These are phyloP conservation scores for Penicillium pulvis DNA, from an alignment of 495 filamentous ascomycete species.

Conservation along the genomic window DNA sequence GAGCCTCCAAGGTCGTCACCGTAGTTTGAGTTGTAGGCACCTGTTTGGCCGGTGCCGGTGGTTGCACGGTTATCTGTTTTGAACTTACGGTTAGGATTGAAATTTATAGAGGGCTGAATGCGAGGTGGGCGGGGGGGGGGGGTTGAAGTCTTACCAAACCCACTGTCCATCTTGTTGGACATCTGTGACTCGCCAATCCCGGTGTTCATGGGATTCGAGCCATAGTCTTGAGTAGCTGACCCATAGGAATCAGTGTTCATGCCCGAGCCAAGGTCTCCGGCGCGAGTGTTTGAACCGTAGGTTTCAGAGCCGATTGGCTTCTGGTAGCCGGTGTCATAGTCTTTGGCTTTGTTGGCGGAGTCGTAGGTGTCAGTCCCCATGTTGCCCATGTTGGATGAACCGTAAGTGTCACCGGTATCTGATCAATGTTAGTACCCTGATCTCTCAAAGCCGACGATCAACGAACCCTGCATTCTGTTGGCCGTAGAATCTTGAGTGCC, in stretches of 20 bases:
- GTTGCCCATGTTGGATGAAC: slow-evolving; percentile 1
- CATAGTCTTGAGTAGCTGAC: slow-evolving; percentile 19
- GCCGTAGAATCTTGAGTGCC: background rate
- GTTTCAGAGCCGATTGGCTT: slow-evolving; percentile 2
- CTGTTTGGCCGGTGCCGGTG: slow-evolving; percentile 9
- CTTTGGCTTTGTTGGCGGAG: background rate
- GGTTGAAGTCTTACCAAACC: background rate
- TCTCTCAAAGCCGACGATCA: background rate
- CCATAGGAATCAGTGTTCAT: slow-evolving; percentile 17
- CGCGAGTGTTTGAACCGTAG: slow-evolving; percentile 8
- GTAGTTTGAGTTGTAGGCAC: slow-evolving; percentile 18
- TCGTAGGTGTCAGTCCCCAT: slow-evolving; percentile 2
- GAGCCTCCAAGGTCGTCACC: slow-evolving; percentile 11
- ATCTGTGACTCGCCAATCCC: slow-evolving; percentile 19
- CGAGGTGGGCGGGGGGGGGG: too few relatives aligned
- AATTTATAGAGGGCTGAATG: background rate
- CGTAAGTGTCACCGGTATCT: slow-evolving; percentile 4
- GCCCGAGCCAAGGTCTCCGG: slow-evolving; percentile 10
- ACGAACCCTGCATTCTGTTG: background rate
- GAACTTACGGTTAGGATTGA: background rate
- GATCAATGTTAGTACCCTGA: background rate
- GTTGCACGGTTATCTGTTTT: slow-evolving; percentile 6
- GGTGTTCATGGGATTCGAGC: slow-evolving; percentile 13
- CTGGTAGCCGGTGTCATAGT: background rate
- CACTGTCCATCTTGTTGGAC: slow-evolving; percentile 42